Evolutionary conservation across 441 rosid species (phyloP), one percentile per base, ranked within the genome.

Genomic region (Erysimum pusillum): DNA sequence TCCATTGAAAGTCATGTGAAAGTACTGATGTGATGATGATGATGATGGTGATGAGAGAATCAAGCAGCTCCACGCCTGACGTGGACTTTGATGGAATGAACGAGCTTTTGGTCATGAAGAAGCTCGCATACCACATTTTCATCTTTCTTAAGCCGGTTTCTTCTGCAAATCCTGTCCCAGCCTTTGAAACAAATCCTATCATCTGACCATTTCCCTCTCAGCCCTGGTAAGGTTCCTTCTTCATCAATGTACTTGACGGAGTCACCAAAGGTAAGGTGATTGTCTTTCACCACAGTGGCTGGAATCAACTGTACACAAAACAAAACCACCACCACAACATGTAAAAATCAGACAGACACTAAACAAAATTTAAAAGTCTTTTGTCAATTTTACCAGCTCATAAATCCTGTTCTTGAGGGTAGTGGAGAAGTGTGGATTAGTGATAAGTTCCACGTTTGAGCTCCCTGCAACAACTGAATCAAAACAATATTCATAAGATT

Each of bases 111-210:
- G 15, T 8, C 0, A 28, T 72, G 77, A 22, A 78, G 65, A 10
- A 73, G 31, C 57, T 78, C 74, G 15, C 77, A 78, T 4, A 2
- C 1, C 0, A 61, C 69, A 6, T 2, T 31, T 25, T 78, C 81
- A 64, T 52, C 2, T 15, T 9, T 8, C 9, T 9, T 60, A n/a
- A 78, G 28, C 18, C 48, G 51, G 38, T 78, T 78, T 36, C 81
- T 78, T 28, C 81, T 62, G 31, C 74, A 72, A 25, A 78, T 67
- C 6, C 69, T 67, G 45, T 73, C 58, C 81, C 77, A 78, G 4
- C 74, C 60, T 73, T 66, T 72, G 38, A 78, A 67, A 17, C 70
- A 66, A 4, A 60, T 4, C 65, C 74, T 73, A 3, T 67, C 12
- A 48, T 78, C 70, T 5, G 77, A 0, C 74, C 69, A 60, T 15